These are phyloP conservation scores for Phytophthora sp. DNA, from an alignment of 352 stramenopile species.

Conservation along the genomic window DNA sequence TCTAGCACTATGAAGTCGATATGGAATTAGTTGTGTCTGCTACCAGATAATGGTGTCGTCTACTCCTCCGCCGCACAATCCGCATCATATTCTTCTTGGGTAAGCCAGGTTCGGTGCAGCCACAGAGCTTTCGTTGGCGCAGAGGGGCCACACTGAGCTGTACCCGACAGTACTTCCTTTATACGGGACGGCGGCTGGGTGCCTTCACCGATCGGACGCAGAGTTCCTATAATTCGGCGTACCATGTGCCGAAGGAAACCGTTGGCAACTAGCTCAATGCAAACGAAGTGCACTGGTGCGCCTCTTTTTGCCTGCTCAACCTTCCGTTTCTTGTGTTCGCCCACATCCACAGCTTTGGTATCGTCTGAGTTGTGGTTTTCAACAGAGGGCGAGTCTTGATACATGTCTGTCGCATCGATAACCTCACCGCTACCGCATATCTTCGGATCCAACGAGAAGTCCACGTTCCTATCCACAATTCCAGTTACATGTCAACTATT, in stretches of 20 bases:
- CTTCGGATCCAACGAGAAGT: slow-evolving; percentile 71
- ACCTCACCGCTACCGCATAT: slow-evolving; percentile 63
- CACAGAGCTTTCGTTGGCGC: slow-evolving; percentile 81
- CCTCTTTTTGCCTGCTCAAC: slow-evolving; percentile 18
- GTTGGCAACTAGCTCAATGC: slow-evolving; percentile 83
- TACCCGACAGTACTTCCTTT: slow-evolving; percentile 69
- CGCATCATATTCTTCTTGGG: slow-evolving; percentile 70
- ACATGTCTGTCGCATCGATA: slow-evolving; percentile 49
- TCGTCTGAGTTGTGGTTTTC: slow-evolving; percentile 18
- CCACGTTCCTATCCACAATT: slow-evolving; percentile 51
- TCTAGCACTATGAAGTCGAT: too few species aligned
- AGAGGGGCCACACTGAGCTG: slow-evolving; percentile 64
- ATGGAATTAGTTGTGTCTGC: too few species aligned
- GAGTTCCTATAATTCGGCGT: slow-evolving; percentile 82
- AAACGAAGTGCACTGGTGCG: slow-evolving; percentile 72
- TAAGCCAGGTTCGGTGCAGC: slow-evolving; percentile 87
- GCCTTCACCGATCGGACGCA: slow-evolving; percentile 82
- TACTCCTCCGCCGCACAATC: slow-evolving; percentile 42
- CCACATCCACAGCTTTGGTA: slow-evolving; percentile 6
- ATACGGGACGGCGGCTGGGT: slow-evolving; percentile 57
- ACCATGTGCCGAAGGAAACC: slow-evolving; percentile 91
- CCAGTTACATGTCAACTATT: neutral
- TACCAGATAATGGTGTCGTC: neutral
- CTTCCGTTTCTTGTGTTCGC: slow-evolving; percentile 54
- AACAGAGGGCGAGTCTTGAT: slow-evolving; percentile 1